Evolutionary conservation across 371 early-diverging fungal species (phyloP), one percentile per base, ranked within the genome.

Genomic region (Mortierella sp.): DNA sequence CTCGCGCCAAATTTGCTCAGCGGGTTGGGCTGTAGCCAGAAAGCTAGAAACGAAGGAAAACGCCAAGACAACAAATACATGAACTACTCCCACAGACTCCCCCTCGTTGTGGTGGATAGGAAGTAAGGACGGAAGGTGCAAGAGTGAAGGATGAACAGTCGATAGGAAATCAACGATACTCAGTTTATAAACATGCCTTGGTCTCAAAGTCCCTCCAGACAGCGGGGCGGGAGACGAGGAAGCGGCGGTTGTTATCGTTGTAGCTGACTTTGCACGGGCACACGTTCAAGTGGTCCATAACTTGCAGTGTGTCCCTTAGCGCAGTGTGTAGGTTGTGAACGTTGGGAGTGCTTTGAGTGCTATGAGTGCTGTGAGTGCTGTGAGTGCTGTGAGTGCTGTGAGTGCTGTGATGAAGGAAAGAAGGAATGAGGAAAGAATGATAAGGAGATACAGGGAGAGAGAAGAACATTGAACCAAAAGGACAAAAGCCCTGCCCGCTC

Each of bases 261-360:
- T 47, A 63, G 67, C 63, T 60, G 59, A 73, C 63, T 50, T 73
- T 73, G 64, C 73, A 73, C 18, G 63, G 67, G 47, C 73, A 67
- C 64, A 28, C 51, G 54, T 54, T 56, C 19, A 60, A 43, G 55
- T 71, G 64, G n/a, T 54, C 64, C 64, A 71, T 59, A 39, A 34
- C 46, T 51, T 14, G 27, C 4, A 27, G 5, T 23, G 49, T 12
- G 34, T 7, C 34, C 34, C 12, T 7, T n/a, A 30, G 27, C 45
- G 12, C n/a, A 30, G 42, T 26, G 42, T 42, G 26, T 16, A 23
- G 24, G 5, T n/a, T 38, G 39, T n/a, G n/a, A 18, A 43, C n/a
- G n/a, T n/a, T n/a, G n/a, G n/a, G n/a, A n/a, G n/a, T n/a, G n/a
- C n/a, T n/a, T n/a, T 21, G n/a, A 48, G 39, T 18, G 59, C 19